Conservation (phyloP, 768 basidiomycete species). For the Phlegmacium glaucopus region DNA sequence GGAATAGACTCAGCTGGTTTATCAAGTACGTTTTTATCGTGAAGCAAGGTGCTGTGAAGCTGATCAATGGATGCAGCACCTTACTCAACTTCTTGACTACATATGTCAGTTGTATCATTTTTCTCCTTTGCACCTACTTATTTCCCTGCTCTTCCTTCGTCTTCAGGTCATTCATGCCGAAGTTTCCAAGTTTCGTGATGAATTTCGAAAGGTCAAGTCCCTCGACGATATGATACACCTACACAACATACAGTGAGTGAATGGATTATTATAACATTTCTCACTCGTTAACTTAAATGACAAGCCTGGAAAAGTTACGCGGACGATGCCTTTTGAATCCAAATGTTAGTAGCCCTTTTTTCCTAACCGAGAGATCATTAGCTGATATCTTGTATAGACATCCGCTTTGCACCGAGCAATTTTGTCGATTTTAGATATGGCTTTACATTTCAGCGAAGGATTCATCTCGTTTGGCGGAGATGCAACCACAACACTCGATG, state of each 20-base stretch:
- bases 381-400: constrained; percentile 39
- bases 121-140: neutral
- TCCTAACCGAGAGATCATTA: neutral
- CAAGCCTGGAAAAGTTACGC: constrained; percentile 58
- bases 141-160: constrained; percentile 4
- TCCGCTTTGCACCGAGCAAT: constrained; percentile 62
- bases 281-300: constrained; percentile 1
- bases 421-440: constrained; percentile 69
- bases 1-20: constrained; percentile 80
- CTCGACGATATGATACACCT: constrained; percentile 73
- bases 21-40: constrained; percentile 47
- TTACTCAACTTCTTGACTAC: constrained; percentile 71
- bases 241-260: constrained; percentile 67
- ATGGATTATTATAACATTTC: neutral
- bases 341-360: constrained; percentile 39
- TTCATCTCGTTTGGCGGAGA: constrained; percentile 62
- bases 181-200: constrained; percentile 55
- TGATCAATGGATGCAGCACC: constrained; percentile 35
- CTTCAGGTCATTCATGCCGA: constrained; percentile 66
- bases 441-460: constrained; percentile 62
- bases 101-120: constrained; percentile 45
- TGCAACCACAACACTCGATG: constrained; percentile 56
- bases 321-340: constrained; percentile 60
- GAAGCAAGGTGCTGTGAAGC: neutral
- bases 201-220: constrained; percentile 50